Evolutionary conservation across 2,329 filamentous ascomycete species (phyloP).

Genomic region (Fusarium devonianum): DNA sequence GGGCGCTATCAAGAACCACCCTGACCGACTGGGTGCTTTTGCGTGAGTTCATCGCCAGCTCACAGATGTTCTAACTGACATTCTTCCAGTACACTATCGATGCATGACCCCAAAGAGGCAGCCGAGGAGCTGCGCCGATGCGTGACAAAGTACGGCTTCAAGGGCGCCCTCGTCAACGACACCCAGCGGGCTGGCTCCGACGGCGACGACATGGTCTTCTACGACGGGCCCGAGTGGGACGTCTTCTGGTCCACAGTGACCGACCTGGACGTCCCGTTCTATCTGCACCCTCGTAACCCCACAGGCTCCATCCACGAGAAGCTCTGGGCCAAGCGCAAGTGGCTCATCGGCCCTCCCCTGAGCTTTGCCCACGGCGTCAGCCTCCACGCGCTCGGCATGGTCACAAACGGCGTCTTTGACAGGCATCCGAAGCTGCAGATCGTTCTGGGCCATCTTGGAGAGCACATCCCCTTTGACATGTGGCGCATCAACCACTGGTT

Average conservation of each 20-base stretch:
- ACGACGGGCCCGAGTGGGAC: conserved; percentile 67
- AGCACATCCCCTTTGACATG: conserved; percentile 58
- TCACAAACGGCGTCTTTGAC: conserved; percentile 60
- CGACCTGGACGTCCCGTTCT: conserved; percentile 69
- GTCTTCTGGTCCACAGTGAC: conserved; percentile 65
- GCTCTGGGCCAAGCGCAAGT: conserved; percentile 65
- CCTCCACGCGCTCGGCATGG: conserved; percentile 62
- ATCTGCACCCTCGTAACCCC: conserved; percentile 67
- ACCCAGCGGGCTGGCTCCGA: conserved; percentile 65
- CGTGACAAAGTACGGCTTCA: conserved; percentile 66
- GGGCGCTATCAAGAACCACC: conserved; percentile 47
- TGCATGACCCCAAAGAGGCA: conserved; percentile 61
- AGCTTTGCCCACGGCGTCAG: conserved; percentile 66
- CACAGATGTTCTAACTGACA: no score
- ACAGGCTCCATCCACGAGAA: conserved; percentile 64
- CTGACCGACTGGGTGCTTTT: conserved; percentile 56
- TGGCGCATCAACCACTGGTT: conserved; percentile 63
- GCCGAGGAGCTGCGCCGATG: conserved; percentile 59
- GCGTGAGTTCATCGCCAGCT: no score
- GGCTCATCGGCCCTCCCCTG: conserved; percentile 66
- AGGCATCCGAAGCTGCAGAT: conserved; percentile 55
- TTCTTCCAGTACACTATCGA: conserved; percentile 53
- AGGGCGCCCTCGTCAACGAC: conserved; percentile 68
- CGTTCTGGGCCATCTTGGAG: conserved; percentile 57
- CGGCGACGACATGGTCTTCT: conserved; percentile 69